A percentile compares a stretch with the other conserved stretches of the same genome.
Evolutionary conservation across 1,284 basidiomycete species (phyloP).

Genomic region (Melanopsichium pennsylvanicum): DNA sequence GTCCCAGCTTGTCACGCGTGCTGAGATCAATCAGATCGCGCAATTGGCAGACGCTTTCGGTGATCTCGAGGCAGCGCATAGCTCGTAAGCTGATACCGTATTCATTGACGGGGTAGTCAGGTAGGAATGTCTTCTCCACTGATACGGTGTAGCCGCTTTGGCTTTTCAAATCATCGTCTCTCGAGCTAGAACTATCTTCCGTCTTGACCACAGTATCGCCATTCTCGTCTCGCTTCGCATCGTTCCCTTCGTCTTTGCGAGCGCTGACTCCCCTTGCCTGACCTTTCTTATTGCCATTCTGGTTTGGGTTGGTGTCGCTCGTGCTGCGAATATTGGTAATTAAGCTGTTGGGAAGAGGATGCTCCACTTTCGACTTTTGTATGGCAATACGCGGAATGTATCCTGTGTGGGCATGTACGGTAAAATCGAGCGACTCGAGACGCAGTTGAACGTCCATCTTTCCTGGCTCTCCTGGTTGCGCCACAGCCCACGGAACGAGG

Average conservation of each 20-base stretch:
- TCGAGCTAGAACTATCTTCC: slow-evolving; percentile 19
- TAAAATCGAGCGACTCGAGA: slow-evolving; percentile 51
- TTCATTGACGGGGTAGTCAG: slow-evolving; percentile 58
- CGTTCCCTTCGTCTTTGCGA: slow-evolving; percentile 32
- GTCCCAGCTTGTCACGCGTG: slow-evolving; percentile 44
- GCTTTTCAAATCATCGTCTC: slow-evolving; percentile 28
- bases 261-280: slow-evolving; percentile 7
- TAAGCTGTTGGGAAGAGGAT: slow-evolving; percentile 36
- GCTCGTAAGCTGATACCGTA: slow-evolving; percentile 58
- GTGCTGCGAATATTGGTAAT: slow-evolving; percentile 27
- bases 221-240: slow-evolving; percentile 25
- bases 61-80: slow-evolving; percentile 60
- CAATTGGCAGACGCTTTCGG: slow-evolving; percentile 56
- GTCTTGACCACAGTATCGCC: slow-evolving; percentile 18
- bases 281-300: slow-evolving; percentile 17
- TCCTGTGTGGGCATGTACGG: slow-evolving; percentile 40
- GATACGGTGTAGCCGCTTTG: slow-evolving; percentile 32
- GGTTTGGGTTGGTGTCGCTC: slow-evolving; percentile 9
- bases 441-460: slow-evolving; percentile 40
- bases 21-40: slow-evolving; percentile 55
- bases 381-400: slow-evolving; percentile 44
- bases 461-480: slow-evolving; percentile 12
- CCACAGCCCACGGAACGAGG: slow-evolving; percentile 35
- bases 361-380: slow-evolving; percentile 41
- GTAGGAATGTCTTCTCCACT: slow-evolving; percentile 47